These are phyloP conservation scores for Emericellopsis cladophorae DNA, from an alignment of 2,329 filamentous ascomycete species.

Conservation along the genomic window DNA sequence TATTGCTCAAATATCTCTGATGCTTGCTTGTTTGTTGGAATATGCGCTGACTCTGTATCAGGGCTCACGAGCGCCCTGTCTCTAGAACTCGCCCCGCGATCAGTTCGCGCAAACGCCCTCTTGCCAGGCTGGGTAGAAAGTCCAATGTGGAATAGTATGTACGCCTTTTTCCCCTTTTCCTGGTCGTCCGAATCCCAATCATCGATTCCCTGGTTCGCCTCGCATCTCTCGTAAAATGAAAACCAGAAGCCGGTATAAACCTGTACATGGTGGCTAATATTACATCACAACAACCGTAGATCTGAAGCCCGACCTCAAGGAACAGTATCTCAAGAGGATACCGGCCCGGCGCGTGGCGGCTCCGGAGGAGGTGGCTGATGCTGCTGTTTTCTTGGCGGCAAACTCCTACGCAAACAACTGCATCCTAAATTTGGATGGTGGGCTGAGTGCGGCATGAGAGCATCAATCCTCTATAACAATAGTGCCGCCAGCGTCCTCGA, in stretches of 20 bases:
- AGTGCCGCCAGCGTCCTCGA: slow-evolving; percentile 45
- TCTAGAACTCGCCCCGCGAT: slow-evolving; percentile 43
- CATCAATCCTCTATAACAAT: slow-evolving; percentile 45
- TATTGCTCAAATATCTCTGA: slow-evolving; percentile 1
- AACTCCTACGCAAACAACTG: slow-evolving; percentile 84
- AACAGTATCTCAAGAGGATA: slow-evolving; percentile 35
- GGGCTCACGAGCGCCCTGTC: slow-evolving; percentile 58
- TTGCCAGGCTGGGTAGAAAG: slow-evolving; percentile 76
- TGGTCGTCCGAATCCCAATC: not conserved
- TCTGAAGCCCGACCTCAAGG: slow-evolving; percentile 22
- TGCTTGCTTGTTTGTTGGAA: not conserved
- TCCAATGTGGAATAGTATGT: slow-evolving; percentile 59
- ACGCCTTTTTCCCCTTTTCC: slow-evolving; percentile 13
- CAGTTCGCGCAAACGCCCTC: slow-evolving; percentile 67
- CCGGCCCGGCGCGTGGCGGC: slow-evolving; percentile 55
- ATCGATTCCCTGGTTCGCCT: too few species aligned
- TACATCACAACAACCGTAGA: slow-evolving; percentile 19
- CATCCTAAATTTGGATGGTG: slow-evolving; percentile 75
- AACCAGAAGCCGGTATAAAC: not conserved
- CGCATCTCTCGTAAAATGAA: not conserved
- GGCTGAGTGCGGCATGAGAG: slow-evolving; percentile 53
- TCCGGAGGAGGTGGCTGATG: slow-evolving; percentile 65
- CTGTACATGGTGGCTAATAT: slow-evolving; percentile 18
- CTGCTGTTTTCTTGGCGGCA: slow-evolving; percentile 61
- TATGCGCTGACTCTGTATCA: slow-evolving; percentile 15